These are phyloP conservation scores for Plenodomus biglobosus DNA, from an alignment of 2,329 filamentous ascomycete species.

Conservation along the genomic window DNA sequence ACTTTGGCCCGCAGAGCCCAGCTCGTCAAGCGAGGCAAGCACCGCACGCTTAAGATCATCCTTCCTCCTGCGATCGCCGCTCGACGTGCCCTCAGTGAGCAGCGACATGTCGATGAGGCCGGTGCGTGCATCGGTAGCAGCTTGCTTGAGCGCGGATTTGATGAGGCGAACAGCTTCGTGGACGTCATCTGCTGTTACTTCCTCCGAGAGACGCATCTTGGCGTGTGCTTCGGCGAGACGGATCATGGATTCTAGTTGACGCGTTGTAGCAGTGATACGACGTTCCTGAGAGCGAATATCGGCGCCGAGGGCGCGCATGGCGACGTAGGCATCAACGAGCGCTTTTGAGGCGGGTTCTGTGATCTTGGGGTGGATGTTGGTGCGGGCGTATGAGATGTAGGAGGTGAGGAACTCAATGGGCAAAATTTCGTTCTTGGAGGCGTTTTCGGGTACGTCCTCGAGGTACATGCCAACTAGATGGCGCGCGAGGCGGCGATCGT, in stretches of 20 bases:
- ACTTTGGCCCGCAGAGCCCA: conserved; percentile 60
- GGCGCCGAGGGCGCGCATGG: conserved; percentile 86
- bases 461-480: conserved; percentile 96
- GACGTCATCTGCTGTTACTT: conserved; percentile 80
- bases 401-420: conserved; percentile 93
- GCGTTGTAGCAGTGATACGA: conserved; percentile 94
- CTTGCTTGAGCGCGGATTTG: conserved; percentile 90
- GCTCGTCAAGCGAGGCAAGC: conserved; percentile 74
- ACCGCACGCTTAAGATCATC: conserved; percentile 83
- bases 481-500: conserved; percentile 83
- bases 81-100: conserved; percentile 89
- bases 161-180: conserved; percentile 90
- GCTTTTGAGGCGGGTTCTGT: conserved; percentile 78
- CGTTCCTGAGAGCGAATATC: conserved; percentile 78
- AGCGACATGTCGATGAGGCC: conserved; percentile 97
- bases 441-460: conserved; percentile 89
- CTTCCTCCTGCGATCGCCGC: conserved; percentile 79
- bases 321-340: conserved; percentile 84
- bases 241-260: conserved; percentile 98
- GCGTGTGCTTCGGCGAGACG: conserved; percentile 94
- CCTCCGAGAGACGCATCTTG: conserved; percentile 84
- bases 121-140: conserved; percentile 87
- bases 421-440: conserved; percentile 70
- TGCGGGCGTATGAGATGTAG: conserved; percentile 95
- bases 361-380: conserved; percentile 80